Base-by-base conservation (phyloP, 2,329 filamentous ascomycete species). In the Fusarium sp. region DNA sequence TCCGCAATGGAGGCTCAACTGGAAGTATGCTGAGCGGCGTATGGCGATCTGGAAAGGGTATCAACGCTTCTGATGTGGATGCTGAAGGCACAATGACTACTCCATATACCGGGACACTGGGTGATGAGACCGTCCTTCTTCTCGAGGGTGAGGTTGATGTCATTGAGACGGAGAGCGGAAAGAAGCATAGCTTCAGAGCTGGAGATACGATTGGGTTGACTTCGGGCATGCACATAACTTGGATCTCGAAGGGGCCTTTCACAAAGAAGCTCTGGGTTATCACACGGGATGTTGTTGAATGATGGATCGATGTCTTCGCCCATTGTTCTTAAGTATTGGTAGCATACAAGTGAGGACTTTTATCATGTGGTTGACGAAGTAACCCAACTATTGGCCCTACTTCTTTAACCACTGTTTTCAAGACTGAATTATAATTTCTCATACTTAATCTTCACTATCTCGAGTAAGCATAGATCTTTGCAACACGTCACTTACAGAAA, bases 181-280 rank as follows among this genome's bases (percentile, higher is more conserved):
- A 48, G 42, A 60, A 60, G 7, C 42, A 60, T n/a, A 31, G 24
- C 13, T 60, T 60, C 13, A 48, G 9, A 29, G 57, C 57, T 4
- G 57, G 57, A 21, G 52, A 60, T 16, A 53, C 52, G 15, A 60
- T 60, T 26, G 53, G 57, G 2, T 7, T 60, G 20, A 29, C 57
- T 3, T 57, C 57, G 3, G 57, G 57, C 1, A 60, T 60, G 42
- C 57, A 60, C 8, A 60, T 60, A 4, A 60, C 57, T 1, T 60
- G 57, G 57, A 11, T 58, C 13, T 60, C 52, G 1, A 60, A 60
- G 42, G 57, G 57, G 0, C 57, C 57, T 4, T 60, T 60, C 6
- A 20, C 57, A 6, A 60, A 60, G 42, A 60, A 60, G 57, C 42
- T 60, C 0, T 60, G 57, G 57, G 57, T 60, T 2, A 60, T 60